phyloP scores from a whole-genome alignment of 208 protist species.

The Wallacemonas sp. region DNA sequence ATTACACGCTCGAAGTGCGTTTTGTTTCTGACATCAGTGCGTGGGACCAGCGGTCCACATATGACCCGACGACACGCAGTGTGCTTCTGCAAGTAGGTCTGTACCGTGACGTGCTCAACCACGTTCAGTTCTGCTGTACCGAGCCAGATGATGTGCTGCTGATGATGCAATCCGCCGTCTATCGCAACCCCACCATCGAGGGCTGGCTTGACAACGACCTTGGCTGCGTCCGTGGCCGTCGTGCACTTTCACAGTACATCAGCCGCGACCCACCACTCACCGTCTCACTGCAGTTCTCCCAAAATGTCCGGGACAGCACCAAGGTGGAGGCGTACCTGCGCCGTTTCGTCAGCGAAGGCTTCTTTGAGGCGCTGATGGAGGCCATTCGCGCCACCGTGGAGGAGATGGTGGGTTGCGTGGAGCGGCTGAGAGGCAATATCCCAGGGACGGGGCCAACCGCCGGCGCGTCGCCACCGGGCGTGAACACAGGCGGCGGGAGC shows the following conservation, averaged over 20 bases:
- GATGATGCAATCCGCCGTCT: conserved; percentile 76
- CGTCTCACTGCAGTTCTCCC: conserved; percentile 76
- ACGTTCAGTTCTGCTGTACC: conserved; percentile 59
- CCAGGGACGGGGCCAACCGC: neutral
- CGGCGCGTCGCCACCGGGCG: neutral
- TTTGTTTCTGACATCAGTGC: neutral
- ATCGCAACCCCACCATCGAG: conserved; percentile 82
- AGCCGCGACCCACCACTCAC: conserved; percentile 9
- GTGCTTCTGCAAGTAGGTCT: conserved; percentile 62
- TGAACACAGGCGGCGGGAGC: too few relatives aligned
- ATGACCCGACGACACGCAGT: conserved; percentile 64
- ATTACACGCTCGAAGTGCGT: conserved; percentile 59
- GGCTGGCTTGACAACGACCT: conserved; percentile 68
- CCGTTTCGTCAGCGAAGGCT: conserved; percentile 49
- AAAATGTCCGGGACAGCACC: conserved; percentile 43
- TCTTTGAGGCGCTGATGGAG: conserved; percentile 36
- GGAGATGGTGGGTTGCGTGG: conserved; percentile 23
- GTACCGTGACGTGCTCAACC: conserved; percentile 33
- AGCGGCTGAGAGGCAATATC: conserved; percentile 13
- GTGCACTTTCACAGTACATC: neutral
- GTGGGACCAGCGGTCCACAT: conserved; percentile 17
- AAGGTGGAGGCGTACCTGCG: conserved; percentile 71
- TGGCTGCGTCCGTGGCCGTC: conserved; percentile 29
- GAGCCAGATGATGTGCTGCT: conserved; percentile 51
- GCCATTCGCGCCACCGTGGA: conserved; percentile 32